A percentile compares a stretch with the other conserved stretches of the same genome.
Evolutionary conservation across 805 yeast species (phyloP).

Genomic region (Zygosaccharomyces bisporus): DNA sequence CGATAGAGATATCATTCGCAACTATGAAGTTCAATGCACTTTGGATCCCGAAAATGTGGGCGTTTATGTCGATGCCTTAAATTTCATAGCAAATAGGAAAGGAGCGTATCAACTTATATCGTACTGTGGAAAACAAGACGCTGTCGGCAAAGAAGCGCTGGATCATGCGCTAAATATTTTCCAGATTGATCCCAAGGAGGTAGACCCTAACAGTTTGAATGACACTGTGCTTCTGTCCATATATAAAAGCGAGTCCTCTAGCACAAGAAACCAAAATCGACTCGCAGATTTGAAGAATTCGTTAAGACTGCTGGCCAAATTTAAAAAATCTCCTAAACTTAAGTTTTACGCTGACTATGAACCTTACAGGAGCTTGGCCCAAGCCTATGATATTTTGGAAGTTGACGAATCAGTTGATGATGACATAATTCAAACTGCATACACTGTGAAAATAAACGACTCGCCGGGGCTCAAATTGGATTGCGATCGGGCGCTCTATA

Average conservation of each 20-base stretch:
- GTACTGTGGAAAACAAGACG: slow-evolving; percentile 49
- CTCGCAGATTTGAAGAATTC: slow-evolving; percentile 38
- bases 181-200: slow-evolving; percentile 33
- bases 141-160: slow-evolving; percentile 49
- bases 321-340: slow-evolving; percentile 38
- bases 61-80: slow-evolving; percentile 55
- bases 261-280: slow-evolving; percentile 15
- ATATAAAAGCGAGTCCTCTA: slow-evolving; percentile 32
- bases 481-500: slow-evolving; percentile 52
- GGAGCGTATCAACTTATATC: slow-evolving; percentile 46
- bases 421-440: slow-evolving; percentile 73
- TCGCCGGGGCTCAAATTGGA: slow-evolving; percentile 39
- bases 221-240: slow-evolving; percentile 35
- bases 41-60: slow-evolving; percentile 47
- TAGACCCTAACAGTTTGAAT: slow-evolving; percentile 18
- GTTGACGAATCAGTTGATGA: slow-evolving; percentile 54
- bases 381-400: slow-evolving; percentile 52
- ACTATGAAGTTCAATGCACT: slow-evolving; percentile 42
- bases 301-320: slow-evolving; percentile 38
- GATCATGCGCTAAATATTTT: slow-evolving; percentile 38
- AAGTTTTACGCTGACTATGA: slow-evolving; percentile 44
- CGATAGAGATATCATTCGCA: slow-evolving; percentile 45
- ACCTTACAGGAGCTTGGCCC: slow-evolving; percentile 40
- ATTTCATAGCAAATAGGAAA: slow-evolving; percentile 46
- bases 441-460: slow-evolving; percentile 60